Percentiles rank a stretch among this genome's conserved stretches.
phyloP scores from a whole-genome alignment of 495 filamentous ascomycete species.

The Trichocladium uniseriatum region DNA sequence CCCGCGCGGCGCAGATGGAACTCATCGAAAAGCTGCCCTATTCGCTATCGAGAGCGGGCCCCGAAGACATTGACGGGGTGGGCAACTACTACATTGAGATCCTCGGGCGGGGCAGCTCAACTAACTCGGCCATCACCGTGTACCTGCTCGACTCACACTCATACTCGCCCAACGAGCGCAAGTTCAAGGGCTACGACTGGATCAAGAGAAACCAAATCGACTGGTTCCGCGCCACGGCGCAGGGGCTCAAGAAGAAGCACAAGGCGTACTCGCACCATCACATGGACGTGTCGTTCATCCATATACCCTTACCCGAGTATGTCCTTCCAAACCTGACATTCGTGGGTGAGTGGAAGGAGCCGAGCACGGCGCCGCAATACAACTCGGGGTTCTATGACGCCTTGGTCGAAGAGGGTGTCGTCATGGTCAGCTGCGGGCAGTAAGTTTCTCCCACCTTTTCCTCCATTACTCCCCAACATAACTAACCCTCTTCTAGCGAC shows the following conservation, averaged over 20 bases:
- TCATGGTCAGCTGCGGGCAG: constrained; percentile 87
- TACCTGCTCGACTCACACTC: constrained; percentile 91
- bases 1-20: constrained; percentile 68
- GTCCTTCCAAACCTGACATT: constrained; percentile 36
- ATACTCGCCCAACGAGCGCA: constrained; percentile 81
- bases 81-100: constrained; percentile 95
- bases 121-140: constrained; percentile 82
- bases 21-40: constrained; percentile 80
- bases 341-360: constrained; percentile 62
- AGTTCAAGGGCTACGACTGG: constrained; percentile 90
- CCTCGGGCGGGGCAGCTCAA: constrained; percentile 63
- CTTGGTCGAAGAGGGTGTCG: constrained; percentile 69
- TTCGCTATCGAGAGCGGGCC: constrained; percentile 73
- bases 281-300: constrained; percentile 94
- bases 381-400: constrained; percentile 86
- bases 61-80: constrained; percentile 73
- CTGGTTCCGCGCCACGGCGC: constrained; percentile 78
- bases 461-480: neutral
- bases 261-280: constrained; percentile 81
- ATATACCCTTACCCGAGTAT: constrained; percentile 93
- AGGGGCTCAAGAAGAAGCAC: constrained; percentile 57
- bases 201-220: constrained; percentile 85
- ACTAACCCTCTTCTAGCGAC: constrained; percentile 45
- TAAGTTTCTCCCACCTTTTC: constrained; percentile 34
- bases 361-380: constrained; percentile 73